Evolutionary conservation across 2,329 filamentous ascomycete genomes (phyloP), one percentile per base, ranked within the genome.

Genomic region (Purpureocillium lavendulum): DNA sequence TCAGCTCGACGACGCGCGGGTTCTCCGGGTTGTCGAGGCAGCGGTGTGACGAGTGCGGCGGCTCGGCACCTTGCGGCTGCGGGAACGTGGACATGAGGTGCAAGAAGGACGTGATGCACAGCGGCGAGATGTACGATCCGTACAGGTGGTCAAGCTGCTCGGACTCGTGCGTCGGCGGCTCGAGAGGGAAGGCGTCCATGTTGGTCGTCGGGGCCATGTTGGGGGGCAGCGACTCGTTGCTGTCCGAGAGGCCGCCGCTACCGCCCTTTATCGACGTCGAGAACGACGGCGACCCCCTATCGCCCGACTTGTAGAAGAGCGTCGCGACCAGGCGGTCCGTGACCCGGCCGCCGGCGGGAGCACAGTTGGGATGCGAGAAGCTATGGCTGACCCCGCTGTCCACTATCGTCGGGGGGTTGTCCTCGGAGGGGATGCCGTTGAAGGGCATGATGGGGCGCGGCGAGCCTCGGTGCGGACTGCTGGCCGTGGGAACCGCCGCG

Each of bases 1-100:
- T 73, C 36, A 84, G 61, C 60, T 86, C 82, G 39, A 84, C 80
- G 13, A 86, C 76, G 17, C 69, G 67, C 2, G 81, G 80, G 40
- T 73, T 70, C 31, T 69, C 66, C 30, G 68, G 68, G 43, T 66
- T 71, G 49, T 85, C 80, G 40, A 87, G 69, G 53, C 77, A 81
- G 42, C 77, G 72, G 50, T 83, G 79, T 34, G 77, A 76, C 21
- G 77, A 81, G 43, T 69, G 69, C 40, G 76, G 63, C 50, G 76
- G 69, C 31, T 63, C 60, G n/a, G 66, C 65, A 31, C 67, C 73
- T 10, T 62, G 58, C 1, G 71, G 70, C 15, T 74, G 63, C 11
- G 77, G 77, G 43, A 82, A 79, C 15, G 68, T 70, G 15, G 75
- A 75, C 70, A 82, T 80, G 44, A 82, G 70, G 52, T 81, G 76